phyloP scores from a whole-genome alignment of 2,329 filamentous ascomycete genomes.

The Hypoxylon sp. region DNA sequence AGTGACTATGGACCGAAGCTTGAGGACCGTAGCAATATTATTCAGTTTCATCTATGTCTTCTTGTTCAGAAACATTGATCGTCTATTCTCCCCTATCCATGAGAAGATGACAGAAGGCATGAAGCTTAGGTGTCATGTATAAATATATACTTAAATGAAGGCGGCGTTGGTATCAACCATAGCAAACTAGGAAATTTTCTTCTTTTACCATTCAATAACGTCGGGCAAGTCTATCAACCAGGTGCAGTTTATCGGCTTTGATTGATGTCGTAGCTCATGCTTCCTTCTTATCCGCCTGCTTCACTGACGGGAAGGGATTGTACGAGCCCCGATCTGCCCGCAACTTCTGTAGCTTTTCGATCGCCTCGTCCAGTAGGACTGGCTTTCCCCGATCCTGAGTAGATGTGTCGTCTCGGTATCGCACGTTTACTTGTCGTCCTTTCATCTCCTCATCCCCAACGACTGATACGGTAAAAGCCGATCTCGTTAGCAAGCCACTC shows the following conservation, averaged over 20 bases:
- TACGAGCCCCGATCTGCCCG: slow-evolving; percentile 31
- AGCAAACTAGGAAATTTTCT: background rate
- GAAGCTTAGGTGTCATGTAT: background rate
- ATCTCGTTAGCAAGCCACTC: slow-evolving; percentile 1
- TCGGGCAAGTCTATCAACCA: background rate
- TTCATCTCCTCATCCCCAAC: slow-evolving; percentile 47
- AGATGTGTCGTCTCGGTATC: slow-evolving; percentile 46
- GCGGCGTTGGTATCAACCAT: background rate
- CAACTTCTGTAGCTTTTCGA: slow-evolving; percentile 39
- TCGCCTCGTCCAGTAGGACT: slow-evolving; percentile 43
- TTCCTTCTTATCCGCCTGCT: slow-evolving; percentile 33
- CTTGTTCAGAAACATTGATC: background rate
- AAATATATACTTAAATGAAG: background rate
- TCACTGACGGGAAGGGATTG: slow-evolving; percentile 38
- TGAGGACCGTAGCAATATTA: background rate
- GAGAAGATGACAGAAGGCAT: background rate
- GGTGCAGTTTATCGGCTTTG: slow-evolving; percentile 10
- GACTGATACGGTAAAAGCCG: slow-evolving; percentile 32
- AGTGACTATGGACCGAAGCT: no score
- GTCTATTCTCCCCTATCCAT: background rate
- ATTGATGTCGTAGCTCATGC: slow-evolving; percentile 4
- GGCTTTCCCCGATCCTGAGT: slow-evolving; percentile 44
- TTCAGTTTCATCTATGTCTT: background rate
- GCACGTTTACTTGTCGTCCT: slow-evolving; percentile 46
- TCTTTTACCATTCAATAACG: background rate